These are phyloP conservation scores for Friedmanniomyces simplex DNA, from an alignment of 495 filamentous ascomycete species.

Conservation along the genomic window DNA sequence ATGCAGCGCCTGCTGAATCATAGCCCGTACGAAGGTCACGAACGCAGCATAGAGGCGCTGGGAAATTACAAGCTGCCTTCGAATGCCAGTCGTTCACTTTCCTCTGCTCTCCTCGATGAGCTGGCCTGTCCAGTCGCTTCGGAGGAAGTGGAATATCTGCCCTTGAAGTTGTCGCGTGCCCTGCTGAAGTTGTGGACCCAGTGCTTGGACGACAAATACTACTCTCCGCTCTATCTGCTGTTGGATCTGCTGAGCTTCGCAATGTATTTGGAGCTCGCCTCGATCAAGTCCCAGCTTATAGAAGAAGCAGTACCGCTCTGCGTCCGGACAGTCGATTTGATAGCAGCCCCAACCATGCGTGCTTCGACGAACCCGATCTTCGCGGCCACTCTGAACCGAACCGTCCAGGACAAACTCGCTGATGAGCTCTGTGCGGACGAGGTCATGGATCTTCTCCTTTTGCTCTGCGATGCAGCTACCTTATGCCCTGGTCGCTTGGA, in stretches of 20 bases:
- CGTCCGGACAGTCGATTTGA: constrained; percentile 24
- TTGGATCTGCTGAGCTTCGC: constrained; percentile 46
- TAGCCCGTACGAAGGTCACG: constrained; percentile 35
- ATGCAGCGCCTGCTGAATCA: constrained; percentile 52
- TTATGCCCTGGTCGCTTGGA: constrained; percentile 35
- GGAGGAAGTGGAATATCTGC: constrained; percentile 36
- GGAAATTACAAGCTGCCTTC: constrained; percentile 62
- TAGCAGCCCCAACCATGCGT: constrained; percentile 24
- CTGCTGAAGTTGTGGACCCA: constrained; percentile 52
- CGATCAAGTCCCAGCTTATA: constrained; percentile 39
- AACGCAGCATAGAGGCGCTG: constrained; percentile 65
- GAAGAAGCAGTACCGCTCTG: constrained; percentile 44
- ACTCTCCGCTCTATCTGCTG: constrained; percentile 48
- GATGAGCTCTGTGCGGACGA: constrained; percentile 45
- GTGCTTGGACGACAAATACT: constrained; percentile 49
- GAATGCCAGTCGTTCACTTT: constrained; percentile 40
- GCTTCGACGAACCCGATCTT: constrained; percentile 17
- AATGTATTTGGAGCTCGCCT: constrained; percentile 39
- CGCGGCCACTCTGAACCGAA: constrained; percentile 47
- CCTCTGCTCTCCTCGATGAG: constrained; percentile 48
- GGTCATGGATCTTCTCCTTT: constrained; percentile 47
- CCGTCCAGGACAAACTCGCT: constrained; percentile 41
- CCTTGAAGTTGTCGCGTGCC: constrained; percentile 42
- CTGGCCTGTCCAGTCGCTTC: constrained; percentile 31
- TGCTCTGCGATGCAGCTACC: constrained; percentile 43